A percentile compares a stretch with the other conserved stretches of the same genome.
Evolutionary conservation across 176 grass and related monocot genomes (phyloP).

Genomic region (Oryza glumipatula): DNA sequence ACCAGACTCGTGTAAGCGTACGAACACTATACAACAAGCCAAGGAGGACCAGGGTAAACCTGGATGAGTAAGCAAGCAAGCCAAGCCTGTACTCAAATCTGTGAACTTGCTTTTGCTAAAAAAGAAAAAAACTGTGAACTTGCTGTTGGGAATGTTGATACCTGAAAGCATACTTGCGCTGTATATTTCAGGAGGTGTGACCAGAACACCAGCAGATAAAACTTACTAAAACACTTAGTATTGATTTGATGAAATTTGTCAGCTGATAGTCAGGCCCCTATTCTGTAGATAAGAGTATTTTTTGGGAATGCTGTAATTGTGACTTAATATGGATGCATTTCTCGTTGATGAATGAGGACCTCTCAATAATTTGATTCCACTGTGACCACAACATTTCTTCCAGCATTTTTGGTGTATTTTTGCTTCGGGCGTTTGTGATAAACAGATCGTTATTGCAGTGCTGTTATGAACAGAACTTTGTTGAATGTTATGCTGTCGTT

Average conservation of each 20-base stretch:
- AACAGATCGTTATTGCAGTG: background rate
- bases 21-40: constrained; percentile 45
- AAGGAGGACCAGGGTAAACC: constrained; percentile 38
- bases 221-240: constrained; percentile 10
- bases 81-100: background rate
- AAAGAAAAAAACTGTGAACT: background rate
- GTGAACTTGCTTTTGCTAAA: background rate
- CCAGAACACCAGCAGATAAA: background rate
- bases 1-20: constrained; percentile 19
- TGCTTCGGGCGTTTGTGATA: background rate
- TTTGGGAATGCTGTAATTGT: constrained; percentile 20
- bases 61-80: constrained; percentile 34
- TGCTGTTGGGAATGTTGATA: constrained; percentile 1
- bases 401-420: background rate
- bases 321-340: background rate
- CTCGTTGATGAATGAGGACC: constrained; percentile 28
- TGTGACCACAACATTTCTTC: background rate
- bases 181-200: constrained; percentile 36
- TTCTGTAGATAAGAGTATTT: constrained; percentile 30
- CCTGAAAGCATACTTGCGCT: background rate
- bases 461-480: background rate
- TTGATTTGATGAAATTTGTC: constrained; percentile 7
- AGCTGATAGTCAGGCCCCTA: constrained; percentile 8
- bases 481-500: background rate
- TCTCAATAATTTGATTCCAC: constrained; percentile 6